Evolutionary conservation across 306 rosid genomes (phyloP).

Genomic region (Lotus japonicus): DNA sequence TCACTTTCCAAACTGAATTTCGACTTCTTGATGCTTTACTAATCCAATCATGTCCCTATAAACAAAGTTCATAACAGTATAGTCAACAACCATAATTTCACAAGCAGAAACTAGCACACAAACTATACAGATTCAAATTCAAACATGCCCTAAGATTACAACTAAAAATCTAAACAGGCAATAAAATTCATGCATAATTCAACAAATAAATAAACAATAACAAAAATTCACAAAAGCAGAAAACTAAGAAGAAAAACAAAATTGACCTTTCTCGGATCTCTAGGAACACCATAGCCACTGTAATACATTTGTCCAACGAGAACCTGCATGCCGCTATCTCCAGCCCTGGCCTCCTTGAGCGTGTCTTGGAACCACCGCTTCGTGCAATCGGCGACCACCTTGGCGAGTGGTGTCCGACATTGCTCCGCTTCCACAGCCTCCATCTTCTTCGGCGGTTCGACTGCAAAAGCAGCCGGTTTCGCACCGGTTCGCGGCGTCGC

Average conservation of each 20-base stretch:
- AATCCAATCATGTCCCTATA: conserved; percentile 71
- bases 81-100: conserved; percentile 18
- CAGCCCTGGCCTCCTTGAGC: conserved; percentile 72
- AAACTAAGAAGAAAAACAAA: background rate
- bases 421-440: conserved; percentile 28
- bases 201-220: background rate
- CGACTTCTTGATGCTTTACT: conserved; percentile 52
- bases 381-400: conserved; percentile 67
- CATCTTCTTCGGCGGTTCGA: conserved; percentile 31
- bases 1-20: conserved; percentile 42
- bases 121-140: too few species aligned
- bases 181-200: background rate
- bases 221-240: background rate
- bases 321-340: conserved; percentile 61
- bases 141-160: too few species aligned
- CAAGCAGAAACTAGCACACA: background rate
- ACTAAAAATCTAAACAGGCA: background rate
- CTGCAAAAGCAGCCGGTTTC: conserved; percentile 23
- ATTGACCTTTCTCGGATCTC: conserved; percentile 51
- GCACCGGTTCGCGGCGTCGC: conserved; percentile 21
- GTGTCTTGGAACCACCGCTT: conserved; percentile 85
- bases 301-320: conserved; percentile 72
- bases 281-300: conserved; percentile 71
- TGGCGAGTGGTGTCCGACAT: conserved; percentile 47
- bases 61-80: background rate